Conservation (phyloP, 1,139 yeast species). For the Debaryomyces sp. region DNA sequence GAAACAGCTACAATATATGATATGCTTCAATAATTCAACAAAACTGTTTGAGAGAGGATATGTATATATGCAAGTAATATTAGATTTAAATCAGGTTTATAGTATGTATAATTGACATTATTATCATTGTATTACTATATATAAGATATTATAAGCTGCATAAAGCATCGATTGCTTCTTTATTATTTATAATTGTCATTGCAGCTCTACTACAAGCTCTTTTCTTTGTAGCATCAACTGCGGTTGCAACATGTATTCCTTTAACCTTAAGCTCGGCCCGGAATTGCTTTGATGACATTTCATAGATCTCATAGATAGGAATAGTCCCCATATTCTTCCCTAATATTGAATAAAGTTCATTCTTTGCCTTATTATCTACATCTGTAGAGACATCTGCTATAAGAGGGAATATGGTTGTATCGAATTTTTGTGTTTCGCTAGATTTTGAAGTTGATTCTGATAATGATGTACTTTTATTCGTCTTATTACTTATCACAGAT, state of each 20-base stretch:
- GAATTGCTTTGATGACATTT: conserved; percentile 30
- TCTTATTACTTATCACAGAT: conserved; percentile 24
- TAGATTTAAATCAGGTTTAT: too few species aligned
- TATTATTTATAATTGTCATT: conserved; percentile 41
- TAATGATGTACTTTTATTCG: conserved; percentile 1
- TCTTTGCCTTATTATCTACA: conserved; percentile 40
- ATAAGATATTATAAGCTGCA: not conserved
- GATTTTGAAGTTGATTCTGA: not conserved
- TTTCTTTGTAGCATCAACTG: conserved; percentile 44
- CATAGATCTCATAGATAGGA: conserved; percentile 44
- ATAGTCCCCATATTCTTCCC: conserved; percentile 39
- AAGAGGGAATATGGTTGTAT: conserved; percentile 28
- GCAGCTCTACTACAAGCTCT: conserved; percentile 53
- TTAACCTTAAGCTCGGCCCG: conserved; percentile 42
- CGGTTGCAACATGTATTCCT: conserved; percentile 38
- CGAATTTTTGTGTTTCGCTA: not conserved
- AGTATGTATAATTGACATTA: too few species aligned
- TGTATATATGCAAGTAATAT: too few species aligned
- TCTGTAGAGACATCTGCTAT: conserved; percentile 27
- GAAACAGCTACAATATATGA: too few species aligned
- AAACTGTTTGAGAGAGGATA: too few species aligned
- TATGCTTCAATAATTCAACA: too few species aligned
- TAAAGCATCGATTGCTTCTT: conserved; percentile 24
- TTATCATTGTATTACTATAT: not conserved
- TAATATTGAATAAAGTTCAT: conserved; percentile 46